These are phyloP conservation scores for Podila epicladia DNA, from an alignment of 192 early-diverging fungal genomes.

Conservation along the genomic window DNA sequence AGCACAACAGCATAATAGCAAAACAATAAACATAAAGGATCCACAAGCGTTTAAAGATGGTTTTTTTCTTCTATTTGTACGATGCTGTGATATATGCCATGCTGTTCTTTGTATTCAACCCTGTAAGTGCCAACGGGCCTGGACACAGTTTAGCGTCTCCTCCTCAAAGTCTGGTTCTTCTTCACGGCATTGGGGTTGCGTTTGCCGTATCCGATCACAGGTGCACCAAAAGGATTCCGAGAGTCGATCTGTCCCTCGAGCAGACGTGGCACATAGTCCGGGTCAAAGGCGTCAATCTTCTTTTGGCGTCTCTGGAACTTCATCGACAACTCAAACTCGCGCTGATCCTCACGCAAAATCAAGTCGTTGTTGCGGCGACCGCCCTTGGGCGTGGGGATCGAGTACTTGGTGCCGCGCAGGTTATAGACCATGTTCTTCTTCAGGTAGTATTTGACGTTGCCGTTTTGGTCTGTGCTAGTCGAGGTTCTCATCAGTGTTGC, in stretches of 20 bases:
- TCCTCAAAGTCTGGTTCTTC: conserved; percentile 48
- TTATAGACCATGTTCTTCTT: conserved; percentile 94
- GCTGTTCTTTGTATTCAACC: background rate
- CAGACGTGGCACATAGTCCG: conserved; percentile 68
- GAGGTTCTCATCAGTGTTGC: conserved; percentile 87
- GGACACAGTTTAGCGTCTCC: conserved; percentile 32
- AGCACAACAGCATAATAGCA: too few species aligned
- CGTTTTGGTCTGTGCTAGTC: conserved; percentile 80
- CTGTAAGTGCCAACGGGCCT: background rate
- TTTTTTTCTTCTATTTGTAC: background rate
- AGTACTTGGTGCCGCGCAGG: conserved; percentile 88
- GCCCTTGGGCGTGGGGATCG: conserved; percentile 85
- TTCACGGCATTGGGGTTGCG: conserved; percentile 73
- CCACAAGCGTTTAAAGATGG: background rate
- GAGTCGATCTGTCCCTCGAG: conserved; percentile 55
- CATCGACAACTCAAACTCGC: conserved; percentile 78
- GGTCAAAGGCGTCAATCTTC: conserved; percentile 71
- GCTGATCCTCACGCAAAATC: conserved; percentile 91
- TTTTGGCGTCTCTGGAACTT: conserved; percentile 60
- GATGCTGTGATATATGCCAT: background rate
- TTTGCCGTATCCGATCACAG: conserved; percentile 73
- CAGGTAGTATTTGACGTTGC: conserved; percentile 82
- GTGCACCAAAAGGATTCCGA: conserved; percentile 71
- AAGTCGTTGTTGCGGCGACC: conserved; percentile 81
- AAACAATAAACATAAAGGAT: too few species aligned